phyloP scores from a whole-genome alignment of 2,329 filamentous ascomycete species.

The Cytospora leucostoma region DNA sequence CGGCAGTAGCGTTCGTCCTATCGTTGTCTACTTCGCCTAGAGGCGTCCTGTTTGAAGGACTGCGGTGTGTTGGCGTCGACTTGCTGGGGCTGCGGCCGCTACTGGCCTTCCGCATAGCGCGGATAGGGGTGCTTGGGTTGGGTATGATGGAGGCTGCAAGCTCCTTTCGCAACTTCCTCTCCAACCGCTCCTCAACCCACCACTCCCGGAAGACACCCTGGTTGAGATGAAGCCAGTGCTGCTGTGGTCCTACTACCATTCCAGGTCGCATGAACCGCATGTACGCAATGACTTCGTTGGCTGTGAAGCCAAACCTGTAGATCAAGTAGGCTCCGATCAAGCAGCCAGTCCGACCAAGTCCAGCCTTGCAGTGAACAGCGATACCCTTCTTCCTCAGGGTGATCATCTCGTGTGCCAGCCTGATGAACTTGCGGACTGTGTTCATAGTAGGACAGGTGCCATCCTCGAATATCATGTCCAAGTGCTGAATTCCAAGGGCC shows the following conservation, averaged over 20 bases:
- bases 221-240: conserved; percentile 98
- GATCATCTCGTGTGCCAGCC: conserved; percentile 92
- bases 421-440: conserved; percentile 93
- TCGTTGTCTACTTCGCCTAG: conserved; percentile 95
- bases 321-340: conserved; percentile 97
- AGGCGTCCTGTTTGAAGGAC: conserved; percentile 73
- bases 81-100: conserved; percentile 64
- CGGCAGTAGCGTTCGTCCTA: conserved; percentile 57
- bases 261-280: conserved; percentile 99
- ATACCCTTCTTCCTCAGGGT: conserved; percentile 88
- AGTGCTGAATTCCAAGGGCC: conserved; percentile 87
- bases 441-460: conserved; percentile 89
- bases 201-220: conserved; percentile 97
- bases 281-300: conserved; percentile 94
- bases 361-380: conserved; percentile 97
- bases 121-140: conserved; percentile 61
- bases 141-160: conserved; percentile 44
- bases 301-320: conserved; percentile 95
- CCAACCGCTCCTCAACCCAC: conserved; percentile 89
- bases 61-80: conserved; percentile 82
- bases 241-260: conserved; percentile 98
- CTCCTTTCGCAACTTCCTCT: conserved; percentile 65
- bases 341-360: conserved; percentile 91
- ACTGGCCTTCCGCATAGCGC: conserved; percentile 61
- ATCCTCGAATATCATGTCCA: conserved; percentile 99